Evolutionary conservation across 140 eudicot species (phyloP).

Genomic region (Anethum foeniculum): DNA sequence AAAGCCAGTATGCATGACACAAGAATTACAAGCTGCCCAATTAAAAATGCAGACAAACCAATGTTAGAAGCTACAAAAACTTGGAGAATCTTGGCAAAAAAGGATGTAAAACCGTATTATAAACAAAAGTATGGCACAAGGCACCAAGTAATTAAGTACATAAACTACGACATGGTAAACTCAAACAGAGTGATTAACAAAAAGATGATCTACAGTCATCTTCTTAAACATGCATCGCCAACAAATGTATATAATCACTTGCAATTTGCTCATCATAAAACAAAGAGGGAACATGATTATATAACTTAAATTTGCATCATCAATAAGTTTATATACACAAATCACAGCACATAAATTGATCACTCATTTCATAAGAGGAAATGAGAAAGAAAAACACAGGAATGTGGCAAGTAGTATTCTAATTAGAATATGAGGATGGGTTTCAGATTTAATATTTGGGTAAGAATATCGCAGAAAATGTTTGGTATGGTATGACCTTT

Average conservation of each 20-base stretch:
- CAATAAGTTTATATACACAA: background rate
- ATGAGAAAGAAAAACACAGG: background rate
- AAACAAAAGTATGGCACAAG: background rate
- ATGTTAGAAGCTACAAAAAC: background rate
- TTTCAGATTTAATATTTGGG: no score
- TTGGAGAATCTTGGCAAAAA: background rate
- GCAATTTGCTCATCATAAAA: background rate
- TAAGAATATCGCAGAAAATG: no score
- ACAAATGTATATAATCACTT: background rate
- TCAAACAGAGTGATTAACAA: background rate
- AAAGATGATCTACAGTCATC: background rate
- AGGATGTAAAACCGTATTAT: background rate
- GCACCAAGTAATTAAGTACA: background rate
- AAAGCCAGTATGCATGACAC: slow-evolving; percentile 86
- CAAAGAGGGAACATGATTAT: background rate
- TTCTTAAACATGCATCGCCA: background rate
- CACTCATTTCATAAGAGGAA: background rate
- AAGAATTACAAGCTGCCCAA: slow-evolving; percentile 61
- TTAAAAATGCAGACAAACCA: background rate
- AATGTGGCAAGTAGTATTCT: background rate
- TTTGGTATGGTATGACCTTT: background rate
- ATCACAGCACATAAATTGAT: background rate
- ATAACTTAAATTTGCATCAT: background rate
- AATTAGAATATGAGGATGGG: background rate
- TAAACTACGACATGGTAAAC: background rate